Evolutionary conservation across 768 basidiomycete genomes (phyloP), one percentile per base, ranked within the genome.

Genomic region (Chalciporus piperatus): DNA sequence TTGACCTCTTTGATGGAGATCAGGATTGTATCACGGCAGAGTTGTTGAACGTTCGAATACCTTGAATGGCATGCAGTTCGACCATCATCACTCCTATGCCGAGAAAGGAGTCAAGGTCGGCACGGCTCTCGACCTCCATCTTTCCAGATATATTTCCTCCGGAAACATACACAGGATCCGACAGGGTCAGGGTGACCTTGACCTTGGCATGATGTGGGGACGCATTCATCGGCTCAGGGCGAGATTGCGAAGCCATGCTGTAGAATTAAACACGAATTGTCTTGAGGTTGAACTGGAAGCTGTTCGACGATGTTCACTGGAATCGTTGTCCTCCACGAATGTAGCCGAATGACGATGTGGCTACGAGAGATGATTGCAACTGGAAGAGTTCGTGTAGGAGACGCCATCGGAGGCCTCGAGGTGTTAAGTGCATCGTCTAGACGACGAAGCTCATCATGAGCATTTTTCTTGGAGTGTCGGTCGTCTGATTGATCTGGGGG

Each of bases 161-260:
- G 1, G 89, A 84, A 45, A 89, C 78, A 60, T 80, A 87, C 25
- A 77, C 72, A 2, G 78, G 65, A 56, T 87, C 79, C 2, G 80
- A 76, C 7, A 89, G 72, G 7, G 73, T 76, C 17, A 87, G 63
- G 12, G 84, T 76, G 14, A 89, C 78, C 66, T 80, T 88, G 66
- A 92, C 80, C 70, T 90, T 92, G 23, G 88, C 74, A 66, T 92
- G 90, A 64, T 85, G 75, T 1, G 84, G 77, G n/a, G 83, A 81
- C 27, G 86, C 84, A 70, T 92, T 92, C 89, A 92, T 92, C 12
- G 87, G 85, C 70, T 77, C 79, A 6, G 74, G 71, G 41, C 72
- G 65, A 16, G 72, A 68, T 49, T 71, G 71, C 10, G 48, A 55
- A 16, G 71, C 63, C 65, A 70, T 71, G 41, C 20, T 41, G 47